These are phyloP conservation scores for Acacia confusa DNA, from an alignment of 306 rosid genomes.

Conservation along the genomic window DNA sequence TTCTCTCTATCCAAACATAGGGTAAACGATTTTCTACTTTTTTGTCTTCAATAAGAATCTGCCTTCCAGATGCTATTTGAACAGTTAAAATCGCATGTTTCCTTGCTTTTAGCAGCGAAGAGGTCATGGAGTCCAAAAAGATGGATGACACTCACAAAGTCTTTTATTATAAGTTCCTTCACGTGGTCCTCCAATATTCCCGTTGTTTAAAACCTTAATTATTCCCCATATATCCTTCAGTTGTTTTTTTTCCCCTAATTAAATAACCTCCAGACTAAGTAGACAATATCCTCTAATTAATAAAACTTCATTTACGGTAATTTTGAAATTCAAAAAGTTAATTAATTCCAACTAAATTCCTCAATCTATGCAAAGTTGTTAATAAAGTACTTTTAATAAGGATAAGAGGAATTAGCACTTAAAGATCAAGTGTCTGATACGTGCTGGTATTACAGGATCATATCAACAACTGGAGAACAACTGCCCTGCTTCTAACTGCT, in stretches of 20 bases:
- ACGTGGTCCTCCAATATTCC: no score
- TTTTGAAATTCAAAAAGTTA: no score
- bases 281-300: not conserved
- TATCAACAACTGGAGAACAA: slow-evolving; percentile 75
- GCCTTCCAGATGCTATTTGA: not conserved
- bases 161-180: no score
- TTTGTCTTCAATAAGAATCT: no score
- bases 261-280: not conserved
- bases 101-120: not conserved
- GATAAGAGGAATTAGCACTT: not conserved
- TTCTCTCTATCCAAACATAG: no score
- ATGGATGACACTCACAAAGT: not conserved
- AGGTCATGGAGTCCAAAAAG: not conserved
- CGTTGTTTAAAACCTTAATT: no score
- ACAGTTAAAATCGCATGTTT: not conserved
- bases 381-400: not conserved
- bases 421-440: not conserved
- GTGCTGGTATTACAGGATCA: slow-evolving; percentile 52
- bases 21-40: no score
- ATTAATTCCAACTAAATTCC: no score
- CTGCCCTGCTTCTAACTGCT: slow-evolving; percentile 71
- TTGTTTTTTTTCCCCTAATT: no score
- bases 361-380: no score
- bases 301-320: not conserved
- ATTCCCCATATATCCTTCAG: not conserved